Evolutionary conservation across 2,329 filamentous ascomycete genomes (phyloP).

Genomic region (Lomentospora prolificans): DNA sequence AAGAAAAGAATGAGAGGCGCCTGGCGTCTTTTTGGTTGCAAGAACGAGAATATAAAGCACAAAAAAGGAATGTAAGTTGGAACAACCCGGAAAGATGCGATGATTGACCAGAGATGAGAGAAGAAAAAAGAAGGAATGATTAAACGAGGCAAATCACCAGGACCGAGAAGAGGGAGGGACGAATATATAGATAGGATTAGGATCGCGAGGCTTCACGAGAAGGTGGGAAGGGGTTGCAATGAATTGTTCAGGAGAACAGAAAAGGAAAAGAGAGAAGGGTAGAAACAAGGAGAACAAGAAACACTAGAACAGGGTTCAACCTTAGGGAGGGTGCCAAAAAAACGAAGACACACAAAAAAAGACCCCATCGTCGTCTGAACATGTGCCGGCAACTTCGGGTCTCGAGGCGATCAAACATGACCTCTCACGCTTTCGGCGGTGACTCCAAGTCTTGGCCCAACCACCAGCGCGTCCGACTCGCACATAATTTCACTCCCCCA

Average conservation of each 20-base stretch:
- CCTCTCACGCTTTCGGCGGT: conserved; percentile 4
- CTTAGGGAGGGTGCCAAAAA: neutral
- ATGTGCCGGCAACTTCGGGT: conserved; percentile 3
- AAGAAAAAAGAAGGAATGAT: neutral
- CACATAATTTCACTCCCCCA: no score
- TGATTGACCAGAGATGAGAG: neutral
- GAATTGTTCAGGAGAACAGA: neutral
- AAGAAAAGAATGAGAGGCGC: neutral
- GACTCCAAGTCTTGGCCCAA: neutral
- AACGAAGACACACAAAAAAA: neutral
- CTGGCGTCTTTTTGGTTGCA: neutral
- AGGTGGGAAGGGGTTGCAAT: neutral
- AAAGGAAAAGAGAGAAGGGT: neutral
- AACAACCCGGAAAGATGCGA: neutral
- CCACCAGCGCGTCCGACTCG: no score
- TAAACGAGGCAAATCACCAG: conserved; percentile 1
- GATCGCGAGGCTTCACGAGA: neutral
- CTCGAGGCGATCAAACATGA: conserved; percentile 1
- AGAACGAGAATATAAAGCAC: neutral
- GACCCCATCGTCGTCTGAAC: neutral
- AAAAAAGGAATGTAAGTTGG: conserved; percentile 1
- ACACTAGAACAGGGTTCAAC: neutral
- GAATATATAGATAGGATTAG: neutral
- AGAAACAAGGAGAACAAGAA: neutral
- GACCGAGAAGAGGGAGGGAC: neutral